Evolutionary conservation across 768 basidiomycete genomes (phyloP).

Genomic region (Lentinus tigrinus): DNA sequence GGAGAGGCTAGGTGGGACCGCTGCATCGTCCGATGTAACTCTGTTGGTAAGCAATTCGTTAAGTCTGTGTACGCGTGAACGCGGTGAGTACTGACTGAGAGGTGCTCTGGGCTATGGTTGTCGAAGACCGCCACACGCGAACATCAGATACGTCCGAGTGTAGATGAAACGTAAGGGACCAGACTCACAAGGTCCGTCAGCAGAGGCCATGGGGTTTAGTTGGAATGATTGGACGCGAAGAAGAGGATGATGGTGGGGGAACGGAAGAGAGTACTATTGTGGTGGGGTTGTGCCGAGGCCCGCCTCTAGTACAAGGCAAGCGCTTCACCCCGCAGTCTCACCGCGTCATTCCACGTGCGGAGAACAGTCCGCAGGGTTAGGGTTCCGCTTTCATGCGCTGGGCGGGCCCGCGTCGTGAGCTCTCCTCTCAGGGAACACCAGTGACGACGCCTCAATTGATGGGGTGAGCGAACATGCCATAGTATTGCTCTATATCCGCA

Average conservation of each 20-base stretch:
- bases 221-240: too few relatives aligned
- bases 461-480: too few relatives aligned
- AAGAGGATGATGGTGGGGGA: not conserved
- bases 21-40: not conserved
- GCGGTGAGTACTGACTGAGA: slow-evolving; percentile 1
- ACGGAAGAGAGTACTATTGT: not conserved
- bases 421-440: too few relatives aligned
- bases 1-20: slow-evolving; percentile 19
- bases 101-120: slow-evolving; percentile 2
- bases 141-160: not conserved
- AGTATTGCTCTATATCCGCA: too few relatives aligned
- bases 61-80: not conserved
- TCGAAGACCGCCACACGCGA: not conserved
- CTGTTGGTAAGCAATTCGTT: not conserved
- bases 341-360: slow-evolving; percentile 23
- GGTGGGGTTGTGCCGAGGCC: not conserved
- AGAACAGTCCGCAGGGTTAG: too few relatives aligned
- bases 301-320: too few relatives aligned
- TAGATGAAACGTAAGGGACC: not conserved
- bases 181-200: slow-evolving; percentile 1
- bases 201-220: too few relatives aligned
- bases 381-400: too few relatives aligned
- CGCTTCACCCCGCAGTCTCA: not conserved
- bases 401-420: too few relatives aligned
- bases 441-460: too few relatives aligned